These are phyloP conservation scores for Debaryomyces prosopidis DNA, from an alignment of 805 yeast species.

Conservation along the genomic window DNA sequence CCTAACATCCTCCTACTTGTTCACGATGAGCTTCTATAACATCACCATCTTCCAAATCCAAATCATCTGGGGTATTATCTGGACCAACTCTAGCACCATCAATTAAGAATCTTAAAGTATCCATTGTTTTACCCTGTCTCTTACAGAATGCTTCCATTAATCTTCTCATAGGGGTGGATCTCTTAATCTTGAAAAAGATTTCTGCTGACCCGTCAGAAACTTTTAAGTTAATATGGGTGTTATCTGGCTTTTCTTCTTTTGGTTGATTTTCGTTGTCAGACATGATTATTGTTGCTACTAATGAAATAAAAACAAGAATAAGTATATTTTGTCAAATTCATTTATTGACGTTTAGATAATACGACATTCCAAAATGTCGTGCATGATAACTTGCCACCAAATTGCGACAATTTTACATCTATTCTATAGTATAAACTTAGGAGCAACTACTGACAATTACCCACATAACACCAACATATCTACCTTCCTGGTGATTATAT, in stretches of 20 bases:
- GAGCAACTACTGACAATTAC: background rate
- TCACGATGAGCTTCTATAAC: constrained; percentile 96
- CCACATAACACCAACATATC: no score
- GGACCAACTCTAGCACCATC: constrained; percentile 91
- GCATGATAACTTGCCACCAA: background rate
- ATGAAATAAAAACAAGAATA: background rate
- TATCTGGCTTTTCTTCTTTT: constrained; percentile 49
- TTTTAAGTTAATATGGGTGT: constrained; percentile 85
- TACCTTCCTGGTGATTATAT: no score
- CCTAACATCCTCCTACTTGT: constrained; percentile 67
- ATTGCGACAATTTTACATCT: background rate
- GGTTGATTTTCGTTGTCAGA: constrained; percentile 24
- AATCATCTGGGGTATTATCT: constrained; percentile 87
- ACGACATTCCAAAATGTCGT: constrained; percentile 2
- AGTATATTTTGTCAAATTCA: background rate
- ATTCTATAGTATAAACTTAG: background rate
- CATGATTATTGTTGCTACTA: constrained; percentile 11
- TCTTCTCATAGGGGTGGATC: constrained; percentile 87
- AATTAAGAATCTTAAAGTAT: constrained; percentile 80
- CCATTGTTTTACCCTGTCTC: constrained; percentile 89
- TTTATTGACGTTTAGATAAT: background rate
- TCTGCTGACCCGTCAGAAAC: constrained; percentile 94
- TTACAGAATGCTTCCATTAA: constrained; percentile 98
- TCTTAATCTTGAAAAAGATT: constrained; percentile 92
- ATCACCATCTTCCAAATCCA: constrained; percentile 95